These are phyloP conservation scores for Candida pseudocylindracea DNA, from an alignment of 1,139 yeast genomes.

Conservation along the genomic window DNA sequence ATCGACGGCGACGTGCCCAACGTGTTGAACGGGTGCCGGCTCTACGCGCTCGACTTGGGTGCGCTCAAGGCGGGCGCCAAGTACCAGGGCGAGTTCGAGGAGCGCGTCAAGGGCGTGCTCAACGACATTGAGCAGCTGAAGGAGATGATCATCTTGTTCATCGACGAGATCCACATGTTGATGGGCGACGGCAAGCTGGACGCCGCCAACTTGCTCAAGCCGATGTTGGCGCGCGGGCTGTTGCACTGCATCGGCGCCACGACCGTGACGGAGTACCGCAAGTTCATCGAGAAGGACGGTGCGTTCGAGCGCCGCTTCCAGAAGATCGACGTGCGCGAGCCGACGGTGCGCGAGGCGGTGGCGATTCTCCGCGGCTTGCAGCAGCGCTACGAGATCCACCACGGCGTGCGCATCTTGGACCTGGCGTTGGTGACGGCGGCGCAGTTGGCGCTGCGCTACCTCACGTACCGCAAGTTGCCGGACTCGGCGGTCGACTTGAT, in stretches of 20 bases:
- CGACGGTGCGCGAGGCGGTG: constrained; percentile 79
- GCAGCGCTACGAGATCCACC: constrained; percentile 91
- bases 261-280: constrained; percentile 83
- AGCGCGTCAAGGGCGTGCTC: constrained; percentile 87
- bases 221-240: constrained; percentile 91
- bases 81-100: constrained; percentile 97
- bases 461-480: constrained; percentile 89
- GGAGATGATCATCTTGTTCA: constrained; percentile 69
- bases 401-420: constrained; percentile 91
- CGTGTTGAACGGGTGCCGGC: constrained; percentile 55
- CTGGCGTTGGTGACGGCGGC: constrained; percentile 92
- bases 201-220: constrained; percentile 91
- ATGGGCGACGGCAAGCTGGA: constrained; percentile 95
- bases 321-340: constrained; percentile 87
- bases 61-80: constrained; percentile 97
- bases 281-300: constrained; percentile 86
- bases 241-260: constrained; percentile 98
- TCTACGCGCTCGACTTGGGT: constrained; percentile 81
- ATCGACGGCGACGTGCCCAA: constrained; percentile 90
- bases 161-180: constrained; percentile 95
- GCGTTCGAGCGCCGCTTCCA: constrained; percentile 98
- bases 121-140: constrained; percentile 82
- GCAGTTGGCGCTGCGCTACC: constrained; percentile 80
- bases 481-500: constrained; percentile 95
- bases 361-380: constrained; percentile 94